Evolutionary conservation across 495 filamentous ascomycete genomes (phyloP), one percentile per base, ranked within the genome.

Genomic region (Penicillium dipodomyicola): DNA sequence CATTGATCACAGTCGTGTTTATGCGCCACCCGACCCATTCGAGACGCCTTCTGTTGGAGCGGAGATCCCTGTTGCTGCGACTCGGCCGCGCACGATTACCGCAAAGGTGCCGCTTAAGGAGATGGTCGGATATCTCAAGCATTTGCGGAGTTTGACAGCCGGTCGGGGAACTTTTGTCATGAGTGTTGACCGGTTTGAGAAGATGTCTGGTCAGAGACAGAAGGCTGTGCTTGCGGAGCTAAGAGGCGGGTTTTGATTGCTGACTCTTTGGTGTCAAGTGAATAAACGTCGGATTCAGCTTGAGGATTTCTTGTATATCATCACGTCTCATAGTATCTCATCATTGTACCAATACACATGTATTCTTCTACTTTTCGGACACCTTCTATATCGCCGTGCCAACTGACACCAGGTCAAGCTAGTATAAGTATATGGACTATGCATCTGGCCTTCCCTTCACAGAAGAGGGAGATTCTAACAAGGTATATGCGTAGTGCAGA

Each of bases 71-170:
- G 61, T 57, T 49, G 45, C 67, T n/a, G 57, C 68, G 4, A 71
- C 68, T 27, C 62, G 73, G 9, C 80, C 80, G 46, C 73, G 85
- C 48, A 87, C 78, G 6, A 89, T 99, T 56, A 82, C 83, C 5
- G 95, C 91, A 4, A 83, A 87, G 57, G 92, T 97, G 29, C 95
- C 95, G 41, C 73, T 97, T 53, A 92, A 91, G 70, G 93, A 97
- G 71, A 97, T 97, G 92, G 88, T 97, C 49, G 91, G 93, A 32
- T 99, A 99, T 73, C 72, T 97, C 64, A 91, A 88, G 71, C 89
- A 95, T 70, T 74, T 99, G 65, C 76, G 95, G 40, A 91, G 88
- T 69, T 72, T 96, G 75, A 99, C 92, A 15, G 87, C 85, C 10
- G 95, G 95, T 0, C 80, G 94, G 27, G 95, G 96, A 25, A 90